These are phyloP conservation scores for Pestalotiopsis sp. DNA, from an alignment of 2,329 filamentous ascomycete species.

Conservation along the genomic window DNA sequence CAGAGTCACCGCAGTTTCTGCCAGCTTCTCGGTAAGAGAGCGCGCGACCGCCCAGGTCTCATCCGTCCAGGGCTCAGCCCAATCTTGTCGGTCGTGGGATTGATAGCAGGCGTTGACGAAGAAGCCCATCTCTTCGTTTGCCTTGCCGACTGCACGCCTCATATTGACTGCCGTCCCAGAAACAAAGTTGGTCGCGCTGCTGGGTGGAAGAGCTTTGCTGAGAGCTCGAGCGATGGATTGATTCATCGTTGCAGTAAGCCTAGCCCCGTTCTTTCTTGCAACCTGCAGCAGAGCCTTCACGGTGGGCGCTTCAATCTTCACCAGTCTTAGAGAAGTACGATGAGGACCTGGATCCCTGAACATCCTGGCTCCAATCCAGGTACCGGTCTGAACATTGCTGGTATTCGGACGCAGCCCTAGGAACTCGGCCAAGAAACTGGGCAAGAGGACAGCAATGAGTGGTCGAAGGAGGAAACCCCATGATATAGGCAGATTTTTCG, in stretches of 20 bases:
- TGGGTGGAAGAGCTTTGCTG: neutral
- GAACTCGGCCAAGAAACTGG: constrained; percentile 6
- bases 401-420: constrained; percentile 6
- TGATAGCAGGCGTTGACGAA: constrained; percentile 6
- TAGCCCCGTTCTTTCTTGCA: constrained; percentile 1
- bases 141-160: neutral
- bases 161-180: constrained; percentile 7
- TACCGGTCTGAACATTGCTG: neutral
- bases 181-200: neutral
- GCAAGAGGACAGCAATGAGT: constrained; percentile 9
- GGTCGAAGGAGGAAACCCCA: constrained; percentile 12
- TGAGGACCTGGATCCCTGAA: neutral
- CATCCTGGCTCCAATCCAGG: constrained; percentile 4
- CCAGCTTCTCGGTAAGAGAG: constrained; percentile 4
- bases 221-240: constrained; percentile 4
- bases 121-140: constrained; percentile 7
- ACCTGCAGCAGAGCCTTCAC: neutral
- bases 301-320: neutral
- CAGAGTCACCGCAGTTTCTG: constrained; percentile 8
- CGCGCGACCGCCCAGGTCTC: constrained; percentile 4
- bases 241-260: neutral
- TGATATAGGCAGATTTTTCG: constrained; percentile 6
- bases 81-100: neutral
- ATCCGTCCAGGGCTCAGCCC: neutral
- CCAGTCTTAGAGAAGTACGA: neutral